Evolutionary conservation across 2,329 filamentous ascomycete species (phyloP), one percentile per base, ranked within the genome.

Genomic region (Bisporella sp.): DNA sequence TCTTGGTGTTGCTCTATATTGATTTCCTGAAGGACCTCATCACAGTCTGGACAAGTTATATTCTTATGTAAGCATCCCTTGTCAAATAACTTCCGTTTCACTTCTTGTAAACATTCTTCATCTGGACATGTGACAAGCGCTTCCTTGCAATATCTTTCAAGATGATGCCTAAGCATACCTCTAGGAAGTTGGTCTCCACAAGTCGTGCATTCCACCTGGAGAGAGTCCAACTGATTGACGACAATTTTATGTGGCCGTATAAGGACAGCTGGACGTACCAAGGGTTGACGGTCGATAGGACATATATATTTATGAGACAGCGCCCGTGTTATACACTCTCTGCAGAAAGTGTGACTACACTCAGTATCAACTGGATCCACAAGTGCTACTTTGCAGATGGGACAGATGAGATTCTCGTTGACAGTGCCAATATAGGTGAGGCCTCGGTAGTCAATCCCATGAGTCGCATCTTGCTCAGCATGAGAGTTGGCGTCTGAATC

Each of bases 341-440:
- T 73, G 59, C 82, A 85, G 62, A 85, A 85, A 9, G 79, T 81
- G 62, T 85, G 82, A 51, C 82, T 78, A 65, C 82, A 85, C 6
- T 70, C 68, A 1, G 81, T 84, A 41, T 81, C 81, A 45, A 81
- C 71, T 0, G 82, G 81, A 11, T 77, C 71, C 45, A 84, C 69
- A 41, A 85, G 73, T 3, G 82, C 77, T 8, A 79, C 73, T 57
- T 78, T 78, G 66, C 82, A 85, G 53, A 71, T 69, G 13, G 68
- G 65, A 49, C 68, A 71, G 12, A 68, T 57, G 29, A 71, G 63
- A 45, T 70, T 69, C 49, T 69, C 65, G 47, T 70, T 67, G 5
- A 66, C 59, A 7, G 57, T 45, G 2, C 56, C 54, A 41, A 66
- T 57, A 48, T 71, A 71, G 12, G 62, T 64, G 44, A 71, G 59